Base-by-base conservation (phyloP, 2,329 filamentous ascomycete genomes). In the Aureobasidium pullulans region DNA sequence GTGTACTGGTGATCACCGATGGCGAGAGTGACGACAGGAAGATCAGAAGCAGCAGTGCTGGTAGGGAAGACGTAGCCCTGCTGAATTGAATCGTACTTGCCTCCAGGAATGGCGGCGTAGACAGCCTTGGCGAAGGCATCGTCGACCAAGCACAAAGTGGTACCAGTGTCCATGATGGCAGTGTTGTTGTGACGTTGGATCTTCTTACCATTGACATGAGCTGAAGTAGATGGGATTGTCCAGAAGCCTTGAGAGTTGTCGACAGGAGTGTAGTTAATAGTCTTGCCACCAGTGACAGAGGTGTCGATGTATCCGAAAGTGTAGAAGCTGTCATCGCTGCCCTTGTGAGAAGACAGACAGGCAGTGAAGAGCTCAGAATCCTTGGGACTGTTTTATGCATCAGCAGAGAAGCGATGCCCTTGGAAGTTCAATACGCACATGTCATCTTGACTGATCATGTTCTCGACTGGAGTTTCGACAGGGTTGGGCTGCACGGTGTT, bases 241-340 rank as follows among this genome's bases (percentile, higher is more conserved):
- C 86, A 90, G 75, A 88, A 88, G 23, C 87, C 87, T 59, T 83
- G 71, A 1, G 77, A 80, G 60, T 80, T 84, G 72, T 89, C 83
- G 50, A 90, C 72, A 11, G 79, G 75, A 0, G 82, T 80, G 73
- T 85, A 90, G 64, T 77, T 71, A 43, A 61, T 57, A 53, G 53
- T 44, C 62, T 57, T 11, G 64, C 62, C 3, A 76, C 75, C 58
- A 75, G 77, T 49, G 88, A 76, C 0, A 82, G 78, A n/a, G 81
- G 85, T 68, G 66, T 89, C 86, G 66, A 90, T 86, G 70, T 78
- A 87, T 19, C 87, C 87, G 64, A 90, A 89, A 1, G 87, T 89
- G 73, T 87, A 90, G 75, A 88, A 90, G 0, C 71, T 83, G 52
- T 76, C 73, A 60, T 75, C 66, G 11, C 61, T 61, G 66, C 85